Evolutionary conservation across 2,329 filamentous ascomycete species (phyloP).

Genomic region (Beauveria sp.): DNA sequence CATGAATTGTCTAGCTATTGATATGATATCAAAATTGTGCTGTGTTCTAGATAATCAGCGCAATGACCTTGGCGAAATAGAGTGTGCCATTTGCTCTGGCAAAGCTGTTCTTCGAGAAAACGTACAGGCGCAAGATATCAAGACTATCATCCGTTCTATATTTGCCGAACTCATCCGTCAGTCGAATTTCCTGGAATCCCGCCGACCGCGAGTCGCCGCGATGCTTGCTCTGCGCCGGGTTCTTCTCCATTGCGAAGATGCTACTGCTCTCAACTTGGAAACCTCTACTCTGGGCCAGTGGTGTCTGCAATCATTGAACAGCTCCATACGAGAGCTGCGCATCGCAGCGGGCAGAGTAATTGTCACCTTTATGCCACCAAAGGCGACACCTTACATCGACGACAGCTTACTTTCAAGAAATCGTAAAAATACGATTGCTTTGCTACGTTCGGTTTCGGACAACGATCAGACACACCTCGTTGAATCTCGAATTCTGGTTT

Average conservation of each 20-base stretch:
- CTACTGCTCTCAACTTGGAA: conserved; percentile 57
- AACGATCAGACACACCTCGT: conserved; percentile 60
- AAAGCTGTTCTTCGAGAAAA: background rate
- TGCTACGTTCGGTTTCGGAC: conserved; percentile 65
- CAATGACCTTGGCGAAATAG: background rate
- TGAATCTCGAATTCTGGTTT: conserved; percentile 78
- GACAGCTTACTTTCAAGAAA: conserved; percentile 32
- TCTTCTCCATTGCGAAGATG: conserved; percentile 55
- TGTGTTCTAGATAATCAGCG: background rate
- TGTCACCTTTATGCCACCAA: conserved; percentile 51
- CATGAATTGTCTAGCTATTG: conserved; percentile 1
- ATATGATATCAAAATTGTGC: conserved; percentile 6
- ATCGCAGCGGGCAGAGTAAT: conserved; percentile 68
- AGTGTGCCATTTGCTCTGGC: background rate
- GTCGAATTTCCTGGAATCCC: conserved; percentile 42
- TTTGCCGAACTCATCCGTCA: conserved; percentile 40
- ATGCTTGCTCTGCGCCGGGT: conserved; percentile 66
- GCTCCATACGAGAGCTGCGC: conserved; percentile 77
- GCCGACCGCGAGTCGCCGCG: conserved; percentile 57
- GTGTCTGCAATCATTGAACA: conserved; percentile 73
- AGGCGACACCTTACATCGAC: conserved; percentile 13
- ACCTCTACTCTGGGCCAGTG: conserved; percentile 65
- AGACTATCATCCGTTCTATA: conserved; percentile 33
- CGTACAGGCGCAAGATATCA: conserved; percentile 13
- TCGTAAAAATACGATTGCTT: conserved; percentile 59